phyloP scores from a whole-genome alignment of 176 grass and related monocot species.

The Cocos nucifera region DNA sequence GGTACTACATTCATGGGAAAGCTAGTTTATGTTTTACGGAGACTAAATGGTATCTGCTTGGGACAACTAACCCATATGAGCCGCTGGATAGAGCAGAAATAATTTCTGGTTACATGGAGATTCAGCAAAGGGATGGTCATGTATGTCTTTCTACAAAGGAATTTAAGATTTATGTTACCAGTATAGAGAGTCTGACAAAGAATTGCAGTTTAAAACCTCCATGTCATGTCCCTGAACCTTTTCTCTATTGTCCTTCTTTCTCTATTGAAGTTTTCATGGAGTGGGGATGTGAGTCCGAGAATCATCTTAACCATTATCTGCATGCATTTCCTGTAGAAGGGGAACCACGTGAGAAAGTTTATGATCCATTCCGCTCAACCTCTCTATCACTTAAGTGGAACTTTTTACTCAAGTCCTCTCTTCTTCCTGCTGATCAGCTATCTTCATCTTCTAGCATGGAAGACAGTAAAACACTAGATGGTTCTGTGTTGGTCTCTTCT shows the following conservation, averaged over 20 bases:
- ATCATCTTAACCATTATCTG: slow-evolving; percentile 84
- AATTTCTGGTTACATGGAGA: slow-evolving; percentile 60
- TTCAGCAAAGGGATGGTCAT: slow-evolving; percentile 77
- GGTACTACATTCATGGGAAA: slow-evolving; percentile 90
- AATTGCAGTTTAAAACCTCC: slow-evolving; percentile 67
- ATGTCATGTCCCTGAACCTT: slow-evolving; percentile 48
- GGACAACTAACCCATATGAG: slow-evolving; percentile 73
- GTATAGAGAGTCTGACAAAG: slow-evolving; percentile 59
- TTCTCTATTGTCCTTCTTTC: slow-evolving; percentile 59
- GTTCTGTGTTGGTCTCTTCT: slow-evolving; percentile 17
- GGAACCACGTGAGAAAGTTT: slow-evolving; percentile 59
- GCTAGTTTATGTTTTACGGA: slow-evolving; percentile 52
- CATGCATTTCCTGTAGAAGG: slow-evolving; percentile 79
- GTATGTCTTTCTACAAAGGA: slow-evolving; percentile 53
- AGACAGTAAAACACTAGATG: slow-evolving; percentile 6
- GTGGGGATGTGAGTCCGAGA: slow-evolving; percentile 90
- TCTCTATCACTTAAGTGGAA: slow-evolving; percentile 90
- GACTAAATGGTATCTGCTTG: slow-evolving; percentile 74
- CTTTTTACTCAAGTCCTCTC: slow-evolving; percentile 74
- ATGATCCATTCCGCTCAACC: slow-evolving; percentile 90
- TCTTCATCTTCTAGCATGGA: slow-evolving; percentile 10
- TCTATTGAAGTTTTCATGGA: slow-evolving; percentile 80
- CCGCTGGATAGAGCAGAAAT: slow-evolving; percentile 63
- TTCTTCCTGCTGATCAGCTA: slow-evolving; percentile 8
- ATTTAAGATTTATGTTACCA: slow-evolving; percentile 58